Evolutionary conservation across 768 basidiomycete genomes (phyloP), one percentile per base, ranked within the genome.

Genomic region (Myochromella boudieri): DNA sequence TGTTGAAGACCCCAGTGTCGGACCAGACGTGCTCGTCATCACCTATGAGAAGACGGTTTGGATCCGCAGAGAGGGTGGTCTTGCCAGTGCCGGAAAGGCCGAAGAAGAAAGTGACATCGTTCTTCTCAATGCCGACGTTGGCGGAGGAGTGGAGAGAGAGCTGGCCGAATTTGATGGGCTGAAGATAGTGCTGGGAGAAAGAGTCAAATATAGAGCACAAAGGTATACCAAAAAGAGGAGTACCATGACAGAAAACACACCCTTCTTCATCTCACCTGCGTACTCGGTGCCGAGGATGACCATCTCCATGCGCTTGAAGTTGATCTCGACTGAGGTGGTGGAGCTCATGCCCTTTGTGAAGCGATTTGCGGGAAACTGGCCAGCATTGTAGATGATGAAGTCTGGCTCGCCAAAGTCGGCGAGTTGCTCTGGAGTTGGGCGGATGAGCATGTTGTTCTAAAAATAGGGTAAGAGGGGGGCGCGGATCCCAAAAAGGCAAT

Each of bases 301-400:
- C 97, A 99, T 99, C 70, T 99, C 97, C 93, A 94, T 97, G 31
- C 97, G 91, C 78, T 97, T 97, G 74, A 99, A 98, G 82, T 99
- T 99, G 77, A 99, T 92, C 73, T 97, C 95, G 40, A 99, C 95
- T 2, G 95, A 97, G 5, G 97, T 98, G 24, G 94, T 91, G 8
- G 94, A 97, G 52, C 92, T 95, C 97, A 98, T 98, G 69, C 97
- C 97, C 76, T 97, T 93, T 51, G 97, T 99, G 81, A 98, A 98
- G 34, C 97, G 89, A 69, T 99, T 99, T 58, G 97, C 97, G 11
- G 97, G 95, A 86, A 99, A 98, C 68, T 97, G 95, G 54, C 97
- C 97, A 37, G 97, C 97, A 69, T 98, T 98, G 83, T 98, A 97
- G 69, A 99, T 97, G 74, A 93, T 97, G 69, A 99, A 99, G 64